phyloP scores from a whole-genome alignment of 1,284 basidiomycete genomes.

The Apiotrichum veenhuisii region DNA sequence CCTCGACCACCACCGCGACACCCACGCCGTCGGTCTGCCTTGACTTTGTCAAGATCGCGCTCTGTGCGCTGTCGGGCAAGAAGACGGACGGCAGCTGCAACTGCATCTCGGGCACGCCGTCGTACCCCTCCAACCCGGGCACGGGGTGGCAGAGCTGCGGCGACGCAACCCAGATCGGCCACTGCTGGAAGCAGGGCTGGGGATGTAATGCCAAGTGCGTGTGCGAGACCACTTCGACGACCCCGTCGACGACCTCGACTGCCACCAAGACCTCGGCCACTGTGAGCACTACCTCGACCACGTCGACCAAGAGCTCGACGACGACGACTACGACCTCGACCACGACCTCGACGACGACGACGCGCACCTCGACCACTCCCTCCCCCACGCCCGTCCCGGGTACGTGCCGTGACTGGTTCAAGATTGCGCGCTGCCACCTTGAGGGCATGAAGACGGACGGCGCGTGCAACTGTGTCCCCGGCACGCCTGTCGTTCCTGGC shows the following conservation, averaged over 20 bases:
- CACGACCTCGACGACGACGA: too few relatives aligned
- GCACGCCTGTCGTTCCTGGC: conserved; percentile 3
- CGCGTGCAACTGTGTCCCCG: conserved; percentile 1
- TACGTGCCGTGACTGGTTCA: background rate
- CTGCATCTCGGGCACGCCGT: background rate
- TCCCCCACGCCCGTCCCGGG: background rate
- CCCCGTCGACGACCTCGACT: too few relatives aligned
- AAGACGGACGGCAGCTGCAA: conserved; percentile 2
- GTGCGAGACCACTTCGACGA: too few relatives aligned
- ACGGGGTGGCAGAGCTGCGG: too few relatives aligned
- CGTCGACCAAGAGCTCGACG: background rate
- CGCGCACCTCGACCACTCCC: too few relatives aligned
- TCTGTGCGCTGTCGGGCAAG: background rate
- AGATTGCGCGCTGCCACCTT: conserved; percentile 1
- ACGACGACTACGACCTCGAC: too few relatives aligned
- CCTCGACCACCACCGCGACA: too few relatives aligned
- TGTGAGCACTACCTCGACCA: background rate
- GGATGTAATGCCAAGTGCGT: too few relatives aligned
- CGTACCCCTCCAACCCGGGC: background rate
- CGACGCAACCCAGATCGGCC: too few relatives aligned
- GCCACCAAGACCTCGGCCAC: too few relatives aligned
- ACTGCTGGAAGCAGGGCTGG: too few relatives aligned
- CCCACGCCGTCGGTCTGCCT: background rate
- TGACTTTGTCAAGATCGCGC: conserved; percentile 1
- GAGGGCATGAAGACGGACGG: conserved; percentile 1